Percentiles rank a stretch among this genome's conserved stretches.
phyloP scores from a whole-genome alignment of 768 basidiomycete species.

The Rhodotorula taiwanensis region DNA sequence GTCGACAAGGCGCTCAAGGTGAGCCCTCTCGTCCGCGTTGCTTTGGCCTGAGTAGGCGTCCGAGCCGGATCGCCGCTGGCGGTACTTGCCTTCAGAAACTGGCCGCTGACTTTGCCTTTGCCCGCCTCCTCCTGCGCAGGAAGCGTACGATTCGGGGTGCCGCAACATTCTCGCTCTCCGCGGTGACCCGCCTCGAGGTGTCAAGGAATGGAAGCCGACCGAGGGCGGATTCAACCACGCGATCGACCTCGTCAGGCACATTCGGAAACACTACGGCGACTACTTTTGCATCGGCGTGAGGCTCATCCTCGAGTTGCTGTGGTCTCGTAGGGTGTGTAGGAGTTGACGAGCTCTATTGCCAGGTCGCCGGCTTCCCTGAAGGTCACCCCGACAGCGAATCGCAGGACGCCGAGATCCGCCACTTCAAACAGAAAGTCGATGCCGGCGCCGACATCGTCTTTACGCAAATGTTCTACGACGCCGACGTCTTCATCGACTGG shows the following conservation, averaged over 20 bases:
- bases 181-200: slow-evolving; percentile 88
- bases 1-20: slow-evolving; percentile 82
- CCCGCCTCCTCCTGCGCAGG: slow-evolving; percentile 1
- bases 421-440: slow-evolving; percentile 81
- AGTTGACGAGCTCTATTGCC: neutral
- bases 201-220: slow-evolving; percentile 81
- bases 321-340: too few species aligned
- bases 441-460: slow-evolving; percentile 93
- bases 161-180: slow-evolving; percentile 85
- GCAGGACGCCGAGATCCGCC: slow-evolving; percentile 54
- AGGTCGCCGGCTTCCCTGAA: slow-evolving; percentile 73
- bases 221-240: slow-evolving; percentile 79
- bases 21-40: neutral
- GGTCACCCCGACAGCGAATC: slow-evolving; percentile 53
- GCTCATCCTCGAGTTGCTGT: slow-evolving; percentile 38
- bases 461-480: slow-evolving; percentile 95
- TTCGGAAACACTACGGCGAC: slow-evolving; percentile 73
- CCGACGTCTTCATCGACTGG: slow-evolving; percentile 87
- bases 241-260: slow-evolving; percentile 81
- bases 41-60: too few species aligned
- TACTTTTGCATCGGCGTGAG: slow-evolving; percentile 91
- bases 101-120: neutral
- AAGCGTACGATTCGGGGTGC: slow-evolving; percentile 71
- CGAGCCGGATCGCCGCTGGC: too few species aligned
- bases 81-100: neutral